Evolutionary conservation across 345 rosid genomes (phyloP), one percentile per base, ranked within the genome.

Genomic region (Rhodamnia rubescens): DNA sequence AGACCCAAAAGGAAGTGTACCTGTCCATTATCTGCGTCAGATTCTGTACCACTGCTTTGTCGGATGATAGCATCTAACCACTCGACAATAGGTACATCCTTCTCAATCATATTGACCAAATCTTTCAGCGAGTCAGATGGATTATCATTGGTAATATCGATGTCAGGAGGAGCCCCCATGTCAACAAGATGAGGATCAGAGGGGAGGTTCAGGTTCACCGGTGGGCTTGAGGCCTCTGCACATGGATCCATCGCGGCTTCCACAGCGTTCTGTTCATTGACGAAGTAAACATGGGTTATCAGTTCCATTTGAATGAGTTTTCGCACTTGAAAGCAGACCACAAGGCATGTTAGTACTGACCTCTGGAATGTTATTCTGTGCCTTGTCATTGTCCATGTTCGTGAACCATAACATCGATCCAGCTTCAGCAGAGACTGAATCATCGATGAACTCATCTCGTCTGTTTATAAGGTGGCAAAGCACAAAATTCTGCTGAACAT

Each of bases 51-150:
- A 29, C 74, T 29, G 36, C 74, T 1, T 18, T 14, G 42, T 29
- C 3, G 10, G 10, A 0, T 18, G 29, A 61, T 1, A 14, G 10
- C 40, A 64, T 64, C 44, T 0, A 64, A 64, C 0, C 36, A 3
- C 40, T 32, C 1, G 10, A 32, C 0, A 1, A 69, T 32, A 4
- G 7, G 18, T 69, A 24, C 75, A 64, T 64, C 24, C 6, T 5
- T 32, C 44, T 69, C 44, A 69, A 29, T 29, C 40, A 18, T 0
- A 61, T 61, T 6, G 2, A 61, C 11, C 74, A 15, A 29, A 58
- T 58, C 9, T 61, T 36, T 20, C 29, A 32, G 78, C 44, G 2
- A 10, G 78, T 32, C 78, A 32, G 11, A 69, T 69, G 32, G 78
- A 32, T 32, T 69, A 11, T 69, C 78, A 69, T 32, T 69, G 16